A percentile compares a stretch with the other conserved stretches of the same genome.
These are phyloP conservation scores for Collybia sordida DNA, from an alignment of 768 basidiomycete genomes.

Conservation along the genomic window DNA sequence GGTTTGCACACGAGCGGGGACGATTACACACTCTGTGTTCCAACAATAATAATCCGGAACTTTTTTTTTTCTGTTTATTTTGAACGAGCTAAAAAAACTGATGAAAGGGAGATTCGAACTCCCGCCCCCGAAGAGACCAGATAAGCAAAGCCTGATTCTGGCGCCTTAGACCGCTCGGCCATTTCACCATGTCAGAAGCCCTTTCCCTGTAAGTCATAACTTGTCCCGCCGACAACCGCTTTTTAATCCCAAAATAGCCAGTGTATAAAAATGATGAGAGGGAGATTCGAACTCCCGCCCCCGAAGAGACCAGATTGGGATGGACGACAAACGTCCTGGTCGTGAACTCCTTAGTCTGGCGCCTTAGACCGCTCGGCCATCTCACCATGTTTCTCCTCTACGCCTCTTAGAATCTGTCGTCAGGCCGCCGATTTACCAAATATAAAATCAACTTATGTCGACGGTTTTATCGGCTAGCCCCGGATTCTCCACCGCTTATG, in stretches of 20 bases:
- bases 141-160: slow-evolving; percentile 32
- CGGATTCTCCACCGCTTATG: no score
- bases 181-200: slow-evolving; percentile 39
- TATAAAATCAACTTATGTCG: no score
- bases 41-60: no score
- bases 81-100: background rate
- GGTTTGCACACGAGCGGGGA: no score
- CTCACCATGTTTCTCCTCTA: slow-evolving; percentile 31
- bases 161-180: slow-evolving; percentile 78
- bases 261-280: slow-evolving; percentile 2
- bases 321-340: background rate
- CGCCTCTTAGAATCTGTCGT: no score
- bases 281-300: slow-evolving; percentile 7
- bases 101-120: slow-evolving; percentile 9
- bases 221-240: no score
- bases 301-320: slow-evolving; percentile 7
- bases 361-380: slow-evolving; percentile 79
- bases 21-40: no score
- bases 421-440: no score
- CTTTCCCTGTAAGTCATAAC: no score
- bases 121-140: slow-evolving; percentile 8
- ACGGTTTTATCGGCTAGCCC: no score
- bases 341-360: slow-evolving; percentile 56
- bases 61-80: no score
- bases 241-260: no score